Percentiles rank a stretch among this genome's conserved stretches.
phyloP scores from a whole-genome alignment of 495 filamentous ascomycete genomes.

The Parathielavia hyrcaniae region DNA sequence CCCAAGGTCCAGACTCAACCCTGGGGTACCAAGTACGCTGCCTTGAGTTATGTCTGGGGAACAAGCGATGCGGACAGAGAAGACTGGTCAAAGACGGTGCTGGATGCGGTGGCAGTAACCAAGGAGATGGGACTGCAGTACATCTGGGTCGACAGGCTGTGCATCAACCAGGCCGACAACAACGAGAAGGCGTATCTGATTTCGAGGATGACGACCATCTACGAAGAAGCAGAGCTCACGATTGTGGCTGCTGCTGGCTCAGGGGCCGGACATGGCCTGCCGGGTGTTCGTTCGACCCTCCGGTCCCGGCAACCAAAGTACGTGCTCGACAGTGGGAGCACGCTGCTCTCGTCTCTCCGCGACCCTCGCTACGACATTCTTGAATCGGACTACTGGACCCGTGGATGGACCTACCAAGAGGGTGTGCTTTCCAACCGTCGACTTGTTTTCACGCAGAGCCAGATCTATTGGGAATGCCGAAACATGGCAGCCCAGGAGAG shows the following conservation, averaged over 20 bases:
- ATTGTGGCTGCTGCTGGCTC: slow-evolving; percentile 20
- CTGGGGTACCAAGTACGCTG: neutral
- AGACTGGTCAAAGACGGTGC: neutral
- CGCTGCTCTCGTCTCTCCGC: neutral
- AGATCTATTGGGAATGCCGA: neutral
- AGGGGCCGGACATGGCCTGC: neutral
- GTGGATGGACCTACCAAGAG: neutral
- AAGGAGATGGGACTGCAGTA: neutral
- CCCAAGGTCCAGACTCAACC: neutral
- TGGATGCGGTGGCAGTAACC: neutral
- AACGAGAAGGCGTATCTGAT: neutral
- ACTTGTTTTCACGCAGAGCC: neutral
- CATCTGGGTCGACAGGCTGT: slow-evolving; percentile 1
- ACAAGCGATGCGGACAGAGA: neutral
- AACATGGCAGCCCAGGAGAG: neutral
- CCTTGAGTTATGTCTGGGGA: neutral
- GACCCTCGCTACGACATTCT: neutral
- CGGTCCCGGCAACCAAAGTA: neutral
- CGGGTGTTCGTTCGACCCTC: neutral
- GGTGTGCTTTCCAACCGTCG: neutral
- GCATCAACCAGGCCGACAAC: neutral
- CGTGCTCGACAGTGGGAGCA: neutral
- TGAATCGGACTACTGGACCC: neutral
- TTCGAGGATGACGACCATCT: slow-evolving; percentile 9
- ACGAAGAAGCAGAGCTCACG: slow-evolving; percentile 19